Evolutionary conservation across 129 eudicot genomes (phyloP).

Genomic region (Rutidosis leptorrhynchoides): DNA sequence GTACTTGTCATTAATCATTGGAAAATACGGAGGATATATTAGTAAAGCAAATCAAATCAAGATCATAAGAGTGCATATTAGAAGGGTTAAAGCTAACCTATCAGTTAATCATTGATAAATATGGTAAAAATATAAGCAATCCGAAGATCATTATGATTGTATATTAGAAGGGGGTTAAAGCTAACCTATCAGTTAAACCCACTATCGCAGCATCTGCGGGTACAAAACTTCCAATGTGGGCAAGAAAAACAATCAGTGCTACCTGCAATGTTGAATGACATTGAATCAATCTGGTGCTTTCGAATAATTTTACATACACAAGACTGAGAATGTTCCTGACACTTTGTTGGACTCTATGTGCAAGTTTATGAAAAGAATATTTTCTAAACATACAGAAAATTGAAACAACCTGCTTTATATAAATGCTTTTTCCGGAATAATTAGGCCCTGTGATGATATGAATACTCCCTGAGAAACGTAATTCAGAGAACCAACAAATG

Average conservation of each 20-base stretch:
- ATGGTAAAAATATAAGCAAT: too few species aligned
- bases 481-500: too few species aligned
- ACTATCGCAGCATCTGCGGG: conserved; percentile 95
- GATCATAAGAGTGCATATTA: conserved; percentile 15
- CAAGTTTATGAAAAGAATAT: conserved; percentile 18
- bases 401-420: conserved; percentile 76
- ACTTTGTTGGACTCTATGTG: background rate
- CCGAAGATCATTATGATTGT: too few species aligned
- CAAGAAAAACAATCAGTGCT: conserved; percentile 88
- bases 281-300: background rate
- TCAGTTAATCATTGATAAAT: too few species aligned
- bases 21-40: background rate
- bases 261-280: conserved; percentile 44
- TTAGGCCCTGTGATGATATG: too few species aligned
- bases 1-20: background rate
- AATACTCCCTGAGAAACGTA: too few species aligned
- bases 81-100: conserved; percentile 45
- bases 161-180: too few species aligned
- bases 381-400: conserved; percentile 1
- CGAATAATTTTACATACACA: background rate
- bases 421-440: too few species aligned
- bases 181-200: too few species aligned
- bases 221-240: conserved; percentile 92
- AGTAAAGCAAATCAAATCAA: conserved; percentile 13
- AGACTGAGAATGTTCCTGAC: background rate